phyloP scores from a whole-genome alignment of 2,329 filamentous ascomycete species.

The Trichoderma sp. region DNA sequence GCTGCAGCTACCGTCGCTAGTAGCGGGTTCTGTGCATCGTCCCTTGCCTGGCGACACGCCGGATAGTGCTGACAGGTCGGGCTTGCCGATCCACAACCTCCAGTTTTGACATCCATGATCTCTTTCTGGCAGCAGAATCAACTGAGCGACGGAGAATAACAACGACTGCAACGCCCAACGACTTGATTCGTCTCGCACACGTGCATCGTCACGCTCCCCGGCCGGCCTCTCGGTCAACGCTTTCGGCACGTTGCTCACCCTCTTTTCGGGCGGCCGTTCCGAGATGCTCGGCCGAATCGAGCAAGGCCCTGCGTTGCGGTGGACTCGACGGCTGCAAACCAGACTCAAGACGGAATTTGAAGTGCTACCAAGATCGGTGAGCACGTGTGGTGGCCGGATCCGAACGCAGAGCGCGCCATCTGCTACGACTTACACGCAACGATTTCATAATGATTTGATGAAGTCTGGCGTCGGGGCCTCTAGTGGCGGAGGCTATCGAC shows the following conservation, averaged over 20 bases:
- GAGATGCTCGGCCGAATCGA: constrained; percentile 2
- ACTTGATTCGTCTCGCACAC: constrained; percentile 3
- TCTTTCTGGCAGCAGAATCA: neutral
- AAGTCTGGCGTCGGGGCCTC: neutral
- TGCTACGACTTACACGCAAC: neutral
- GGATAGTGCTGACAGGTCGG: constrained; percentile 25
- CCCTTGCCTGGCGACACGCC: neutral
- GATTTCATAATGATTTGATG: neutral
- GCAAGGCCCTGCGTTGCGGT: neutral
- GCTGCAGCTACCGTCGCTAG: neutral
- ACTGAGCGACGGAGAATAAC: neutral
- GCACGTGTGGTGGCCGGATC: neutral
- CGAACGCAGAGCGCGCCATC: neutral
- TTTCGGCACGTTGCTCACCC: neutral
- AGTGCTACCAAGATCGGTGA: neutral
- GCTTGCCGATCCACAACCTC: constrained; percentile 5
- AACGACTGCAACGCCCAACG: neutral
- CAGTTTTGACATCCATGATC: neutral
- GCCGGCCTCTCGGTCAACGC: constrained; percentile 14
- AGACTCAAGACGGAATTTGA: neutral
- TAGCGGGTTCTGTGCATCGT: constrained; percentile 4
- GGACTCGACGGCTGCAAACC: neutral
- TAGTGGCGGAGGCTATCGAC: neutral
- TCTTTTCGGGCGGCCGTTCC: neutral
- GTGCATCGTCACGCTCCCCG: constrained; percentile 8